Evolutionary conservation across 176 grass and related monocot species (phyloP).

Genomic region (Pharus latifolius): DNA sequence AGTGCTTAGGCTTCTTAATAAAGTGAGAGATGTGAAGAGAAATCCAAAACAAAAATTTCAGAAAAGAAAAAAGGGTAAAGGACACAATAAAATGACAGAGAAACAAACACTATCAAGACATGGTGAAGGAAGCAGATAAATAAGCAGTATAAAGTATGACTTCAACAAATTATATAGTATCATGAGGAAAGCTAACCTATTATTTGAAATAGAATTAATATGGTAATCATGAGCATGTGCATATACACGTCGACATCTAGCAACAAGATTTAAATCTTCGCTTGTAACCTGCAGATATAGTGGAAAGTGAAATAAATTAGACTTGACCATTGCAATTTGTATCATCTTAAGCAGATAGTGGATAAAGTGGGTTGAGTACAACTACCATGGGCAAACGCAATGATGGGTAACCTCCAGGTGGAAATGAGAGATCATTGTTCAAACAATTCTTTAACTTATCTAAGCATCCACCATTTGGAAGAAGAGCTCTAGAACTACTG

Average conservation of each 20-base stretch:
- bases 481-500: constrained; percentile 20
- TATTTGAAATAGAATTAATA: constrained; percentile 81
- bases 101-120: background rate
- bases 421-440: constrained; percentile 31
- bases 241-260: constrained; percentile 72
- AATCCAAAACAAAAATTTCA: background rate
- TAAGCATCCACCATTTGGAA: constrained; percentile 56
- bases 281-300: constrained; percentile 39
- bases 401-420: constrained; percentile 48
- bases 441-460: constrained; percentile 17
- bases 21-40: background rate
- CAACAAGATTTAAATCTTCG: constrained; percentile 55
- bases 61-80: constrained; percentile 5
- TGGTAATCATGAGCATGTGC: constrained; percentile 78
- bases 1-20: background rate
- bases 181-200: constrained; percentile 42
- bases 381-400: constrained; percentile 73
- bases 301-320: constrained; percentile 20
- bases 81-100: background rate
- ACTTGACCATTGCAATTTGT: background rate
- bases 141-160: background rate
- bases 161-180: background rate
- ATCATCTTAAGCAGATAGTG: too few species aligned
- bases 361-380: constrained; percentile 35
- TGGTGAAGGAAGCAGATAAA: background rate